Base-by-base conservation (phyloP, 2,329 filamentous ascomycete genomes). In the Diplodia mutila region DNA sequence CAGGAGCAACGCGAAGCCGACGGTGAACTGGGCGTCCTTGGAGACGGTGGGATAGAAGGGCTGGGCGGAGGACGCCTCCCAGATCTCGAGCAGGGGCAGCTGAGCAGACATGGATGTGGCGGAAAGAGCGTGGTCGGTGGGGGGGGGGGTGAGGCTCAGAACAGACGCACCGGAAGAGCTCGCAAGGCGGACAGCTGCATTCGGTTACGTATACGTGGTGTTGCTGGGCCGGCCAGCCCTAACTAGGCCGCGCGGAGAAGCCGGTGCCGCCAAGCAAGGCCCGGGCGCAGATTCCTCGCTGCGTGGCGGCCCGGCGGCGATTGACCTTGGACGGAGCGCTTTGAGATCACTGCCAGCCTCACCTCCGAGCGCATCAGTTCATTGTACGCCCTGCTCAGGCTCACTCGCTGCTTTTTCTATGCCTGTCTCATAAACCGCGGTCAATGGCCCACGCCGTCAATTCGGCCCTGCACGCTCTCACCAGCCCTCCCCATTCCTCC, bases 21-120 rank as follows among this genome's bases (percentile, higher is more conserved):
- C 84, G 72, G 87, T 82, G 83, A 97, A 95, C 74, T 98, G 95
- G 78, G 84, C 89, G 76, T 89, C 87, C 84, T 98, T 98, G 79
- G 87, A 86, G 75, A 98, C 83, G 68, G 88, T 78, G 70, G 94
- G 93, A 74, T 89, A 82, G 83, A 95, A 98, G 70, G 93, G 92
- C 84, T 89, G 91, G 86, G 89, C 88, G 81, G 91, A 88, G 83
- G 94, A 92, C 86, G 92, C 91, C 86, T 96, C 91, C 94, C 94
- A 98, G 84, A 97, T 87, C 80, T 95, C 89, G 82, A 90, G 77
- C 61, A 84, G 89, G 81, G 97, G 85, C 85, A 51, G 54, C 16
- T 39, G 21, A n/a, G 64, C 51, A 66, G 67, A 69, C 63, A 69
- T 67, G 53, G 61, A 42, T 11, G 32, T 51, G 46, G 59, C 46